Percentiles rank a stretch among this genome's conserved stretches.
Evolutionary conservation across 768 basidiomycete species (phyloP).

Genomic region (Tulasnella sp.): DNA sequence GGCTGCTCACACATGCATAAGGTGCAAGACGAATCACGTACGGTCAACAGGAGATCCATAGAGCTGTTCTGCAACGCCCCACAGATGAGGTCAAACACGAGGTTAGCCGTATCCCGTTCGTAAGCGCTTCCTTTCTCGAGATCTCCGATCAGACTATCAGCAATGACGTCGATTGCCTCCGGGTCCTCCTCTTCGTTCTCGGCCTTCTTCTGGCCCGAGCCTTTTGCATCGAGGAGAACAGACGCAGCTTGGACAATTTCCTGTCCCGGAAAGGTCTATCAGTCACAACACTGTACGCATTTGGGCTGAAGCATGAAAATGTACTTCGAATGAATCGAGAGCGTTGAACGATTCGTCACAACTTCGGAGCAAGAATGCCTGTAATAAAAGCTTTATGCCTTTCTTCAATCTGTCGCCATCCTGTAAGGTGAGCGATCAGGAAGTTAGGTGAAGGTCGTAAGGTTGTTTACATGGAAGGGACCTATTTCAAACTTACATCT

Average conservation of each 20-base stretch:
- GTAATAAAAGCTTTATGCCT: slow-evolving; percentile 62
- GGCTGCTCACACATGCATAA: not conserved
- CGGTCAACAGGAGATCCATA: slow-evolving; percentile 69
- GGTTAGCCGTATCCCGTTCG: slow-evolving; percentile 58
- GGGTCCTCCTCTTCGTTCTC: slow-evolving; percentile 29
- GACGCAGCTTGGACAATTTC: not conserved
- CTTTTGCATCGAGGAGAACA: not conserved
- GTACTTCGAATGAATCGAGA: slow-evolving; percentile 21
- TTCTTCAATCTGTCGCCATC: no score
- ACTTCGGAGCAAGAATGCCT: slow-evolving; percentile 58
- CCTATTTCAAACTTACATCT: slow-evolving; percentile 24
- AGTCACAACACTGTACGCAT: no score
- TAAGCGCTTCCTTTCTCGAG: slow-evolving; percentile 61
- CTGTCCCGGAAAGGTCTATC: not conserved
- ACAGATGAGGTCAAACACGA: slow-evolving; percentile 67
- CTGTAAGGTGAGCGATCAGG: not conserved
- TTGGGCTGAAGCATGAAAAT: slow-evolving; percentile 14
- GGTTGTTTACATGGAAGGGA: not conserved
- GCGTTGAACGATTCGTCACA: slow-evolving; percentile 57
- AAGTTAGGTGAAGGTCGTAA: no score
- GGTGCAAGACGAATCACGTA: slow-evolving; percentile 33
- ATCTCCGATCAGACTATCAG: slow-evolving; percentile 84
- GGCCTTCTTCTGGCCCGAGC: slow-evolving; percentile 17
- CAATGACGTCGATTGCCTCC: slow-evolving; percentile 70
- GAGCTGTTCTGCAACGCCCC: slow-evolving; percentile 56